A percentile compares a stretch with the other conserved stretches of the same genome.
Evolutionary conservation across 176 grass and related monocot genomes (phyloP).

Genomic region (Miscanthus lutarioriparius): DNA sequence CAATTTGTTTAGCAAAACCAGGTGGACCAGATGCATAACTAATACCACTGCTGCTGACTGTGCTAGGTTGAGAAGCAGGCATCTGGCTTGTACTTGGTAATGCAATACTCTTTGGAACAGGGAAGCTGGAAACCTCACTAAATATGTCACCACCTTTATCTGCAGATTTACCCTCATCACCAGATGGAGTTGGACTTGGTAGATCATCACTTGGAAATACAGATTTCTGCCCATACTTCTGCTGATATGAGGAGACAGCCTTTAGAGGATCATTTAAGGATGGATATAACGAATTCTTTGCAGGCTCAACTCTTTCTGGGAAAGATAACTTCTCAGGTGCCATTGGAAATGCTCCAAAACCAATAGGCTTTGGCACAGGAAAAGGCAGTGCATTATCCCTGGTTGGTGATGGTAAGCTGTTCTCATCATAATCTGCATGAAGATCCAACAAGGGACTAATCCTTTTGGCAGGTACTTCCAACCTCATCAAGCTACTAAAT

Average conservation of each 20-base stretch:
- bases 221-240: constrained; percentile 70
- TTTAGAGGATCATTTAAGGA: constrained; percentile 80
- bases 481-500: constrained; percentile 44
- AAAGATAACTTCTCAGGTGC: constrained; percentile 35
- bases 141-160: constrained; percentile 54
- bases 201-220: constrained; percentile 64
- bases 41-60: constrained; percentile 26
- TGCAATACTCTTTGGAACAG: constrained; percentile 37
- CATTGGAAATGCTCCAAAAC: constrained; percentile 49
- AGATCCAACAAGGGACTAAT: constrained; percentile 86
- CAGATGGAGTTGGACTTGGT: constrained; percentile 94
- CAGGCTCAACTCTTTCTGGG: constrained; percentile 31
- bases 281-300: constrained; percentile 38
- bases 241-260: constrained; percentile 85
- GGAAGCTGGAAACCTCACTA: constrained; percentile 70
- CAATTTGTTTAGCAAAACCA: constrained; percentile 47
- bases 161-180: constrained; percentile 53
- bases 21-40: constrained; percentile 34
- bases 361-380: constrained; percentile 63
- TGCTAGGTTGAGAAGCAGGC: constrained; percentile 39
- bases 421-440: constrained; percentile 94
- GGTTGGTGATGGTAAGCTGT: constrained; percentile 89
- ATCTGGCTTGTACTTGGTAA: constrained; percentile 33
- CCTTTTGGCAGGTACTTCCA: constrained; percentile 55
- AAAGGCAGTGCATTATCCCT: constrained; percentile 56